Conservation (phyloP, 768 basidiomycete species). For the Hortiboletus flavorubellus region DNA sequence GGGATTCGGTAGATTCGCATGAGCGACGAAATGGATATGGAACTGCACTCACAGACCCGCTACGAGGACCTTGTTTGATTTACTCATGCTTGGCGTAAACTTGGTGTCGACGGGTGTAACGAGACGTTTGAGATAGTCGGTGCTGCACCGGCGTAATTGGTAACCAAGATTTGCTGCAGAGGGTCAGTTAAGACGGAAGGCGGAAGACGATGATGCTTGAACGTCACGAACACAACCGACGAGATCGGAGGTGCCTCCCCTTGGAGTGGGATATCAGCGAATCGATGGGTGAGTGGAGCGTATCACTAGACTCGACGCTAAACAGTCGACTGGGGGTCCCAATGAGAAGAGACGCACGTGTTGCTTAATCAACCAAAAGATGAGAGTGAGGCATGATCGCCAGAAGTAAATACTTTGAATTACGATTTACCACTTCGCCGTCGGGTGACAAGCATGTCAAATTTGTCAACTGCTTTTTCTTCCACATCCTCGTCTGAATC, state of each 20-base stretch:
- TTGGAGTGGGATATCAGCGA: constrained; percentile 79
- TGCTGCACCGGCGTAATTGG: constrained; percentile 84
- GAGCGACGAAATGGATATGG: background rate
- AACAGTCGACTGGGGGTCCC: constrained; percentile 85
- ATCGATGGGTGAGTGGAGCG: constrained; percentile 60
- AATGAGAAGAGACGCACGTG: constrained; percentile 41
- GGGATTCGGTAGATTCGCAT: background rate
- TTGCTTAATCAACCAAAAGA: constrained; percentile 45
- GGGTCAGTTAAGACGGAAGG: background rate
- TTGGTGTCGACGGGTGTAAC: constrained; percentile 72
- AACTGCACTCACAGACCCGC: constrained; percentile 68
- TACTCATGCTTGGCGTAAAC: constrained; percentile 81
- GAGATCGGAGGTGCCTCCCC: constrained; percentile 56
- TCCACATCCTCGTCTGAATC: constrained; percentile 32
- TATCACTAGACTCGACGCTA: constrained; percentile 63
- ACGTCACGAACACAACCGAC: constrained; percentile 50
- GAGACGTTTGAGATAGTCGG: constrained; percentile 83
- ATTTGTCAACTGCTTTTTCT: constrained; percentile 38
- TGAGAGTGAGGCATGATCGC: background rate
- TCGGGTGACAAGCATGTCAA: constrained; percentile 71
- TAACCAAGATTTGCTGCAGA: constrained; percentile 71
- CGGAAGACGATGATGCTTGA: background rate
- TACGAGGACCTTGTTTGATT: constrained; percentile 73
- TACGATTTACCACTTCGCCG: constrained; percentile 69
- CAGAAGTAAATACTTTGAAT: constrained; percentile 49